A percentile compares a stretch with the other conserved stretches of the same genome.
phyloP scores from a whole-genome alignment of 345 rosid species.

The Hibiscus syriacus region DNA sequence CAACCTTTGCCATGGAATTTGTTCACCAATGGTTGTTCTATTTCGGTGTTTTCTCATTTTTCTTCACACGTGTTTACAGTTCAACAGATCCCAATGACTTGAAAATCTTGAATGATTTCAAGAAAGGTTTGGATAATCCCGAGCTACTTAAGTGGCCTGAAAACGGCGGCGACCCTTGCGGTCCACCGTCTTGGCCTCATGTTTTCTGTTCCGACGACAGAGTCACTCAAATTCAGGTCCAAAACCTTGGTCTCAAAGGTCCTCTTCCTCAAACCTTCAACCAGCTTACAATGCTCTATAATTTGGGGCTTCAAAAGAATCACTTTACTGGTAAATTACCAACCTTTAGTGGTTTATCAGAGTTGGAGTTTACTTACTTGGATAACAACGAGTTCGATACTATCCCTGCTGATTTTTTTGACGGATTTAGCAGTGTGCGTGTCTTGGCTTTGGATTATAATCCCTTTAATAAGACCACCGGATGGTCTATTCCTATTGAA shows the following conservation, averaged over 20 bases:
- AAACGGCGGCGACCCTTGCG: conserved; percentile 59
- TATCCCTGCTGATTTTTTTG: conserved; percentile 54
- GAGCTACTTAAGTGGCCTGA: conserved; percentile 60
- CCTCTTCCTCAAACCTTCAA: conserved; percentile 52
- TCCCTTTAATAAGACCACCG: conserved; percentile 40
- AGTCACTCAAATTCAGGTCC: conserved; percentile 63
- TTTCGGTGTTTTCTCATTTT: conserved; percentile 15
- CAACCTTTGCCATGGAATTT: conserved; percentile 4
- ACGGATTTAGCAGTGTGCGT: conserved; percentile 39
- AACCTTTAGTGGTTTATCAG: conserved; percentile 46
- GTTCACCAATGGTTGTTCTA: conserved; percentile 6
- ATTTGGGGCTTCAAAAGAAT: conserved; percentile 60
- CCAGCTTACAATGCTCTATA: conserved; percentile 39
- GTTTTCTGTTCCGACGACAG: conserved; percentile 41
- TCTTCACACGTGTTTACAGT: conserved; percentile 24
- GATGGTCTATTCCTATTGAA: conserved; percentile 55
- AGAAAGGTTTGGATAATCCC: conserved; percentile 55
- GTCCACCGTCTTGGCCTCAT: conserved; percentile 44
- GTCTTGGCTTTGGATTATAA: conserved; percentile 58
- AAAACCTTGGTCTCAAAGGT: conserved; percentile 47
- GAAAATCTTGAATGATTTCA: conserved; percentile 45
- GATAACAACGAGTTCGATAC: conserved; percentile 55
- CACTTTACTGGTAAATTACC: conserved; percentile 53
- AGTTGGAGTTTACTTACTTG: conserved; percentile 38
- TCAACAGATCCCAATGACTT: conserved; percentile 48